Evolutionary conservation across 257 asterid genomes (phyloP).

Genomic region (Capsicum rhomboideum): DNA sequence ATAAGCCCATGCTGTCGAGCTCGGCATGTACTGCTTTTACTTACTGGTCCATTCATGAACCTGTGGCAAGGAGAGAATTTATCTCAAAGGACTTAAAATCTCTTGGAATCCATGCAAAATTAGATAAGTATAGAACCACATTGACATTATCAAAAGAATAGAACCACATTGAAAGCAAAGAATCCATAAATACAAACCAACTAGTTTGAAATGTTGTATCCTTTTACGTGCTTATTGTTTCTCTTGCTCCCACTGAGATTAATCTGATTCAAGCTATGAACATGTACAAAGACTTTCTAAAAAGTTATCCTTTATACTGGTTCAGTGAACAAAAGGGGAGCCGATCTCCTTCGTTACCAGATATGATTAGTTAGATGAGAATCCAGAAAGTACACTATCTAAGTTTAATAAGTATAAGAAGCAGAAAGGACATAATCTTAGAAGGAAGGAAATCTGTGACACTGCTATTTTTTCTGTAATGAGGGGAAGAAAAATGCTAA

Average conservation of each 20-base stretch:
- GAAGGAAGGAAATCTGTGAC: background rate
- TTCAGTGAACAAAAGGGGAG: background rate
- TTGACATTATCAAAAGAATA: background rate
- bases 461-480: background rate
- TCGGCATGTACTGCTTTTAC: background rate
- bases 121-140: background rate
- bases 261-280: background rate
- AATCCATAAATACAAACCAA: background rate
- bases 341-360: background rate
- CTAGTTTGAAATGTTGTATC: background rate
- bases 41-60: background rate
- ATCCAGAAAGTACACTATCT: background rate
- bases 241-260: background rate
- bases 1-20: background rate
- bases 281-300: background rate
- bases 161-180: background rate
- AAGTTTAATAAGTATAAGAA: background rate
- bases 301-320: background rate
- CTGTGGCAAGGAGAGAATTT: background rate
- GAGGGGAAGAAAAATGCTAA: background rate
- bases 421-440: background rate
- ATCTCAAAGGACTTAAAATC: background rate
- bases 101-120: background rate
- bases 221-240: background rate
- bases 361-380: background rate